phyloP scores from a whole-genome alignment of 371 early-diverging fungal species.

The Mortierella sp. region DNA sequence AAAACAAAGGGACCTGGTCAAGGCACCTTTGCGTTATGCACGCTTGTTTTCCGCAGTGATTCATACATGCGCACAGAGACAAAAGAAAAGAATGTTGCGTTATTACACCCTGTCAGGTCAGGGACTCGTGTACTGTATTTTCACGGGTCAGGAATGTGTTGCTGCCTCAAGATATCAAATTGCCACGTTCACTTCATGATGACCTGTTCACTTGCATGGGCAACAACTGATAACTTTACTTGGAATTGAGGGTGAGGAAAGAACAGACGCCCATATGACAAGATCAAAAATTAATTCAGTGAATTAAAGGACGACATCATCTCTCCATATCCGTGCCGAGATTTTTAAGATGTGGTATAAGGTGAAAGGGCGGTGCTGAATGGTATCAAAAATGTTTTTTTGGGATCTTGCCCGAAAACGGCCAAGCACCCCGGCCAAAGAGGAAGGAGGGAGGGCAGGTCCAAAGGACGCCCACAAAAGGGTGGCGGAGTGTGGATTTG shows the following conservation, averaged over 20 bases:
- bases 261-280: neutral
- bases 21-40: neutral
- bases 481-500: slow-evolving; percentile 2
- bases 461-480: neutral
- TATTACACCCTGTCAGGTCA: neutral
- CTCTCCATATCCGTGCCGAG: neutral
- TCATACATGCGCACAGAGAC: neutral
- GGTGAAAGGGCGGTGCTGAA: neutral
- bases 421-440: slow-evolving; percentile 6
- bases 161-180: neutral
- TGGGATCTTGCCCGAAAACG: slow-evolving; percentile 4
- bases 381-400: neutral
- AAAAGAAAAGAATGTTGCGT: neutral
- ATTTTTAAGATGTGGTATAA: neutral
- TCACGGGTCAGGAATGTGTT: neutral
- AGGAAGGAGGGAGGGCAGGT: too few species aligned
- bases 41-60: neutral
- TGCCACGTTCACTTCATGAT: neutral
- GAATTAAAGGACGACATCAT: neutral
- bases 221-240: neutral
- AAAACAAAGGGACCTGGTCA: neutral
- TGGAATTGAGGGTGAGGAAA: neutral
- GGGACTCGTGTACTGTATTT: neutral
- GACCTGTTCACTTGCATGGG: neutral
- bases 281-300: neutral